A percentile compares a stretch with the other conserved stretches of the same genome.
phyloP scores from a whole-genome alignment of 345 rosid genomes.

The Murraya paniculata region DNA sequence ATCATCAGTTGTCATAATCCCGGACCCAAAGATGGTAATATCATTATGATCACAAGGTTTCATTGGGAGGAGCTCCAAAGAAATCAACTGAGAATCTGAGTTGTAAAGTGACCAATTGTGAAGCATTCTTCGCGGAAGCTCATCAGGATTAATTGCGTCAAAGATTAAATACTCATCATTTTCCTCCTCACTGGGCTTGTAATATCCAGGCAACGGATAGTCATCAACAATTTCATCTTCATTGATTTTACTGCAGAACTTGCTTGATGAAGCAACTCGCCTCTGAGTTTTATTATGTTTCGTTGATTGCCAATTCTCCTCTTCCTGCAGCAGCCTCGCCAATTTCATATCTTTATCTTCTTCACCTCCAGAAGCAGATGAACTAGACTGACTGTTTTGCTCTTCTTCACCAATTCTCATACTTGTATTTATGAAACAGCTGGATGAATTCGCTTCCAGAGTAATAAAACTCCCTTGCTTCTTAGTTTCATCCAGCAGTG shows the following conservation, averaged over 20 bases:
- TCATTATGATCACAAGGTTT: constrained; percentile 64
- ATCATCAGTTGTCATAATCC: constrained; percentile 61
- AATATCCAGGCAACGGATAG: constrained; percentile 79
- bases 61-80: constrained; percentile 86
- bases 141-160: constrained; percentile 34
- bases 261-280: constrained; percentile 40
- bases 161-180: constrained; percentile 56
- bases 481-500: constrained; percentile 46
- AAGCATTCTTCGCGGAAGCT: constrained; percentile 62
- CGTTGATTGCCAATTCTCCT: constrained; percentile 61
- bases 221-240: constrained; percentile 82
- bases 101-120: constrained; percentile 88
- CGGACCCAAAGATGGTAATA: constrained; percentile 75
- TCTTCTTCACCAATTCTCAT: constrained; percentile 28
- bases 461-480: constrained; percentile 24
- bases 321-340: constrained; percentile 66
- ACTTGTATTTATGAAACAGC: constrained; percentile 35
- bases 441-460: constrained; percentile 15
- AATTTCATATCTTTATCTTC: constrained; percentile 57
- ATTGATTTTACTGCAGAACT: constrained; percentile 58
- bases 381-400: constrained; percentile 14
- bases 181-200: constrained; percentile 55
- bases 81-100: constrained; percentile 56
- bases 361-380: constrained; percentile 27
- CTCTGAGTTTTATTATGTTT: constrained; percentile 42